Percentiles rank a stretch among this genome's conserved stretches.
Conservation (phyloP, 1,284 basidiomycete genomes). For the Cryptococcus maquisensis region DNA sequence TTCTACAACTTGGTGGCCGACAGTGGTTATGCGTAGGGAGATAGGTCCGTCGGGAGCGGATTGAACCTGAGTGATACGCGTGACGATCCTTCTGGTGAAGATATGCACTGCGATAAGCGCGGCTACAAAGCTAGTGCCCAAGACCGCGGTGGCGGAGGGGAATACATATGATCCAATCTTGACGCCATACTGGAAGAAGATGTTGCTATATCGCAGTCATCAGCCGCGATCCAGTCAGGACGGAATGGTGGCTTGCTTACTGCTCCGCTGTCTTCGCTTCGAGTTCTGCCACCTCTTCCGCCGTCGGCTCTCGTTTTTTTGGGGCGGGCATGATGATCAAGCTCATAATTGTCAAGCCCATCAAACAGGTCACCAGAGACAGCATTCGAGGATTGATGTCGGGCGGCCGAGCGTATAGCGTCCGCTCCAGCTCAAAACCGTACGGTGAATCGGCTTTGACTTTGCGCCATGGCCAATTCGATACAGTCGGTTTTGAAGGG, state of each 20-base stretch:
- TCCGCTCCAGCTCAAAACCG: slow-evolving; percentile 4
- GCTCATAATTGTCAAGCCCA: slow-evolving; percentile 10
- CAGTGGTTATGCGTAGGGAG: not conserved
- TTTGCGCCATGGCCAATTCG: slow-evolving; percentile 15
- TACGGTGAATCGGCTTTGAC: slow-evolving; percentile 3
- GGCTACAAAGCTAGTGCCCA: not conserved
- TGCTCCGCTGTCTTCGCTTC: not conserved
- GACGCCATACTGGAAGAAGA: not conserved
- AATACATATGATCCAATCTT: not conserved
- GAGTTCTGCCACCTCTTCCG: slow-evolving; percentile 7
- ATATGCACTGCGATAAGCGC: not conserved
- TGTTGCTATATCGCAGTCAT: not conserved
- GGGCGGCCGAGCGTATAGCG: slow-evolving; percentile 12
- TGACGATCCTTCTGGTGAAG: not conserved
- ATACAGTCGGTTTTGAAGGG: no score
- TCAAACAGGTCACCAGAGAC: slow-evolving; percentile 4
- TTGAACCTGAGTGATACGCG: not conserved
- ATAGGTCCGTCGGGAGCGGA: no score
- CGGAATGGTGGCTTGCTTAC: not conserved
- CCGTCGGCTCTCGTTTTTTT: slow-evolving; percentile 4
- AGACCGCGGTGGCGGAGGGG: not conserved
- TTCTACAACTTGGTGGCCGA: not conserved
- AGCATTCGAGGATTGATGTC: slow-evolving; percentile 7
- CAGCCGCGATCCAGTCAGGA: no score
- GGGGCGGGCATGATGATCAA: slow-evolving; percentile 2